A percentile compares a stretch with the other conserved stretches of the same genome.
Conservation (phyloP, 768 basidiomycete genomes). For the Auriculariales sp. region DNA sequence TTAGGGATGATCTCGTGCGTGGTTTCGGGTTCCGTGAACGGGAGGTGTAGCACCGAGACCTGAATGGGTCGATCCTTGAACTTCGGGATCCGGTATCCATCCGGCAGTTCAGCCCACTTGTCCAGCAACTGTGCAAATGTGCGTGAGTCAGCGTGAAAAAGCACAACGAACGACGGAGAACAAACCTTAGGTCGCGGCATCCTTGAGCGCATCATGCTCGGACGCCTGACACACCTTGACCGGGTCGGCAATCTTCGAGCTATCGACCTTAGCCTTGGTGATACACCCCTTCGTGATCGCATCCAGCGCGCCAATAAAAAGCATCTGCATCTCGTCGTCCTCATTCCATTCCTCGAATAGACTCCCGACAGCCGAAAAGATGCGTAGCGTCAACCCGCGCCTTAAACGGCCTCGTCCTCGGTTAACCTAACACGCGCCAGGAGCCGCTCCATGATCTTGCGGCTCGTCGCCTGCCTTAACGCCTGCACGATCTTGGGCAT, state of each 20-base stretch:
- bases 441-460: constrained; percentile 68
- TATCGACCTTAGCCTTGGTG: constrained; percentile 84
- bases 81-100: constrained; percentile 85
- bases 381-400: constrained; percentile 73
- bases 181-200: constrained; percentile 5
- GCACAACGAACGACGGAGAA: neutral
- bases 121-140: constrained; percentile 44
- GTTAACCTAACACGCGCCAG: constrained; percentile 86
- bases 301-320: constrained; percentile 42
- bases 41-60: neutral
- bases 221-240: constrained; percentile 40
- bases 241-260: constrained; percentile 53
- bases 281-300: constrained; percentile 61
- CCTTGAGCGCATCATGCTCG: constrained; percentile 27
- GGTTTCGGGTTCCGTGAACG: neutral
- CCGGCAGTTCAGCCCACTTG: constrained; percentile 63
- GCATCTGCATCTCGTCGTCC: constrained; percentile 54
- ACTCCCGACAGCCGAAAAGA: constrained; percentile 83
- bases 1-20: constrained; percentile 2
- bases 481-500: constrained; percentile 87
- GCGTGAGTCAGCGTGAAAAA: neutral
- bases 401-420: constrained; percentile 55
- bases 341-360: constrained; percentile 61
- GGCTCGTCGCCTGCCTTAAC: constrained; percentile 73
- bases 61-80: constrained; percentile 26